Evolutionary conservation across 2,329 filamentous ascomycete species (phyloP).

Genomic region (Aureobasidium sp.): DNA sequence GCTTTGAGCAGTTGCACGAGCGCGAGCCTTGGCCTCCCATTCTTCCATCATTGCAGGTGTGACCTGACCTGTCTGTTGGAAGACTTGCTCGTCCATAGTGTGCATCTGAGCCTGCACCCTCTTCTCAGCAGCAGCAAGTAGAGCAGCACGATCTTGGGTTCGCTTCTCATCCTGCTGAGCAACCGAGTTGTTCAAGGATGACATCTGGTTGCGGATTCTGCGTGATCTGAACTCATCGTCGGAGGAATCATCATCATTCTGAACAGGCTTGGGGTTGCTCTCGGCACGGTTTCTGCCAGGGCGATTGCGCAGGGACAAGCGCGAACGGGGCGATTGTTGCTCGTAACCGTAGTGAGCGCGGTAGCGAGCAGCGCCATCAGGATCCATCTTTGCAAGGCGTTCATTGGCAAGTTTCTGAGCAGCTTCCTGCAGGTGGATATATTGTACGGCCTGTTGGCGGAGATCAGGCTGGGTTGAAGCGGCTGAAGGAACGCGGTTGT

Average conservation of each 20-base stretch:
- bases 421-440: slow-evolving; percentile 68
- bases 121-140: slow-evolving; percentile 71
- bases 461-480: slow-evolving; percentile 34
- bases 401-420: slow-evolving; percentile 82
- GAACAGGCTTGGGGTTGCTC: slow-evolving; percentile 15
- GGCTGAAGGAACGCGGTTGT: slow-evolving; percentile 24
- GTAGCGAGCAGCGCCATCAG: slow-evolving; percentile 55
- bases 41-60: slow-evolving; percentile 60
- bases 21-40: slow-evolving; percentile 71
- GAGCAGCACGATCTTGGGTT: slow-evolving; percentile 61
- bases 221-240: slow-evolving; percentile 61
- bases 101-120: slow-evolving; percentile 76
- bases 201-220: slow-evolving; percentile 71
- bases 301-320: slow-evolving; percentile 30
- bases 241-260: slow-evolving; percentile 34
- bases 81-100: slow-evolving; percentile 74
- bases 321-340: slow-evolving; percentile 41
- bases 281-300: slow-evolving; percentile 12
- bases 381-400: slow-evolving; percentile 69
- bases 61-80: slow-evolving; percentile 65
- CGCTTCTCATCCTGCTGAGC: slow-evolving; percentile 67
- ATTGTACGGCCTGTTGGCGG: slow-evolving; percentile 42
- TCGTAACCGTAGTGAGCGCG: slow-evolving; percentile 68
- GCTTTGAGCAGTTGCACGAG: slow-evolving; percentile 57
- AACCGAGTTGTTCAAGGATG: slow-evolving; percentile 60